Conservation (phyloP, 1,139 yeast species). For the Nadsonia commutata region DNA sequence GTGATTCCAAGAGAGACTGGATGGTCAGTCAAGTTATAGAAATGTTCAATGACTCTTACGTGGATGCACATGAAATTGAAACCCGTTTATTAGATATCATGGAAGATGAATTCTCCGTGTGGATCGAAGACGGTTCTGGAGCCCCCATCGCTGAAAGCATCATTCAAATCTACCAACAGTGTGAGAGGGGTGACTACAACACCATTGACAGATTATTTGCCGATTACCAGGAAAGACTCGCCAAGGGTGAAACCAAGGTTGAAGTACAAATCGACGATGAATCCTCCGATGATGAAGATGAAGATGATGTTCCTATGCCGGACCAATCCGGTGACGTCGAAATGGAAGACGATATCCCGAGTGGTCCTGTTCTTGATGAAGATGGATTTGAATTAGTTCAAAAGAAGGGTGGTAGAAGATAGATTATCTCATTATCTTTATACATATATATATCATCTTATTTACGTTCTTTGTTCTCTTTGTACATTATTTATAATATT, state of each 20-base stretch:
- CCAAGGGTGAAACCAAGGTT: conserved; percentile 37
- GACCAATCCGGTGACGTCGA: conserved; percentile 27
- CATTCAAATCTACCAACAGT: conserved; percentile 51
- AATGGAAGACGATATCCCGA: conserved; percentile 14
- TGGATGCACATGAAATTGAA: conserved; percentile 64
- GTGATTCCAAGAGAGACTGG: conserved; percentile 92
- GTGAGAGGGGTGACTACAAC: conserved; percentile 35
- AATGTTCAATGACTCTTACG: conserved; percentile 35
- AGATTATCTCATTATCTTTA: neutral
- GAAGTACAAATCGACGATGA: conserved; percentile 34
- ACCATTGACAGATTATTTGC: conserved; percentile 45
- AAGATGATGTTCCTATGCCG: conserved; percentile 27
- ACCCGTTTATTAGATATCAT: conserved; percentile 76
- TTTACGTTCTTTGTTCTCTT: too few species aligned
- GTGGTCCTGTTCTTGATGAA: conserved; percentile 63
- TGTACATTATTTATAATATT: too few species aligned
- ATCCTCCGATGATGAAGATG: conserved; percentile 25
- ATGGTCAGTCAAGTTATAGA: conserved; percentile 72
- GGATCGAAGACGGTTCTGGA: conserved; percentile 81
- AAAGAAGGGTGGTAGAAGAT: conserved; percentile 24
- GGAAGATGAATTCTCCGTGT: conserved; percentile 88
- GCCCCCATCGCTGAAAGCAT: conserved; percentile 55
- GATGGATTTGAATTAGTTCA: conserved; percentile 88
- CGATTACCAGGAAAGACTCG: conserved; percentile 37
- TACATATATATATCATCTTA: neutral